Conservation (phyloP, 768 basidiomycete species). For the Podaxis pistillaris region DNA sequence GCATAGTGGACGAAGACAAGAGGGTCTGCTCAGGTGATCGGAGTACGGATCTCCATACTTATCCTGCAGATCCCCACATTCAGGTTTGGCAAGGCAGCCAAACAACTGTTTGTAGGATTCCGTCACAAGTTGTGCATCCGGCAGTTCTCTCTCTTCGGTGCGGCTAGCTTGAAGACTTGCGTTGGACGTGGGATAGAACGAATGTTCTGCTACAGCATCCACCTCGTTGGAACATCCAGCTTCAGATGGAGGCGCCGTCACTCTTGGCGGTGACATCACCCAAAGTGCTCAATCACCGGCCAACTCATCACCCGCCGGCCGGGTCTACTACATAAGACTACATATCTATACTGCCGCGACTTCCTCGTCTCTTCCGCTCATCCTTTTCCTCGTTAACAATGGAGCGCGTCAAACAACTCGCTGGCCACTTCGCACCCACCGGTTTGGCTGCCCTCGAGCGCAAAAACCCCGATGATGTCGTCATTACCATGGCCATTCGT, state of each 20-base stretch:
- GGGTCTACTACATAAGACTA: neutral
- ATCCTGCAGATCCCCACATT: neutral
- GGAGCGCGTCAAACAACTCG: constrained; percentile 67
- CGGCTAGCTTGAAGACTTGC: neutral
- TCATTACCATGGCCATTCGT: constrained; percentile 78
- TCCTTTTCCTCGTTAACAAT: constrained; percentile 27
- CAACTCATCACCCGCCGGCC: neutral
- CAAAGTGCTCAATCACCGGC: neutral
- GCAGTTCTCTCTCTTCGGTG: neutral
- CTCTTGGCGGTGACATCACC: neutral
- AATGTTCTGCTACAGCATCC: no score
- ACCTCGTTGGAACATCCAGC: no score
- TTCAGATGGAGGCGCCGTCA: no score
- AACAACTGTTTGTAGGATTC: no score
- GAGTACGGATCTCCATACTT: neutral
- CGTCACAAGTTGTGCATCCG: no score
- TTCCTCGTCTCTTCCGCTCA: neutral
- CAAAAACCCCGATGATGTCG: constrained; percentile 73
- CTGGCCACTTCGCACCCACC: constrained; percentile 51
- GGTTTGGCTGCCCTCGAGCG: constrained; percentile 52
- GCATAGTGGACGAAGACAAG: constrained; percentile 1
- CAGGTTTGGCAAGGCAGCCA: neutral
- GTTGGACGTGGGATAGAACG: no score
- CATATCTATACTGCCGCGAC: neutral
- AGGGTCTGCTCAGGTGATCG: neutral